Conservation (phyloP, 495 filamentous ascomycete species). For the Aspergillus ostianus region DNA sequence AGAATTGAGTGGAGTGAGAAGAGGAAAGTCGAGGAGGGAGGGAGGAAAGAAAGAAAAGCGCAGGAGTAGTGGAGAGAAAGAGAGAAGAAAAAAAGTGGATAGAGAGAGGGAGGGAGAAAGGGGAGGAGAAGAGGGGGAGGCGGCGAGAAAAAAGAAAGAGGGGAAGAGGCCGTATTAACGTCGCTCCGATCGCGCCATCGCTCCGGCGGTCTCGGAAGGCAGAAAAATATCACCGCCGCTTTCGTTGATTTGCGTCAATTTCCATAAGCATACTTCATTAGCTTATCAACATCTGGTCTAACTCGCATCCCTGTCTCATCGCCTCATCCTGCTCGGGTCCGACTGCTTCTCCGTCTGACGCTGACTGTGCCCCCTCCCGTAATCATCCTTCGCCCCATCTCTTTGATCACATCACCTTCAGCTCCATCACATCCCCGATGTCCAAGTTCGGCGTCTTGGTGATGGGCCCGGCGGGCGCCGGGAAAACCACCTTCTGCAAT, state of each 20-base stretch:
- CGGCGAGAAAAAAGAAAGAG: slow-evolving; percentile 15
- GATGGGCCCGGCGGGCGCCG: slow-evolving; percentile 87
- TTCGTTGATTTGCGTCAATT: too few relatives aligned
- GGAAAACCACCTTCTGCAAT: slow-evolving; percentile 94
- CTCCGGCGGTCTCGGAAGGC: slow-evolving; percentile 22
- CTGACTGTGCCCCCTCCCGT: not conserved
- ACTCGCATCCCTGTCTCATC: not conserved
- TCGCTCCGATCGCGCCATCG: slow-evolving; percentile 31
- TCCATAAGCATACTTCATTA: not conserved
- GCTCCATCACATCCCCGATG: slow-evolving; percentile 49
- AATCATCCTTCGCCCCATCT: not conserved
- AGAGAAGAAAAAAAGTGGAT: slow-evolving; percentile 16
- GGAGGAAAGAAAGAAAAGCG: slow-evolving; percentile 25
- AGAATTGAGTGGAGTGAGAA: slow-evolving; percentile 18
- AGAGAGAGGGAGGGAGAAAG: slow-evolving; percentile 3
- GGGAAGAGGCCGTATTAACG: slow-evolving; percentile 24
- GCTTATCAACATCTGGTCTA: not conserved
- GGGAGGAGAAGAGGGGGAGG: slow-evolving; percentile 5
- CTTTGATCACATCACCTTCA: not conserved
- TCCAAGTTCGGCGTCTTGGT: slow-evolving; percentile 93
- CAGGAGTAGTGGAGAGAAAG: slow-evolving; percentile 19
- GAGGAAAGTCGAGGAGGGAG: slow-evolving; percentile 18
- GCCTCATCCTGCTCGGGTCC: not conserved
- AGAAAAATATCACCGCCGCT: slow-evolving; percentile 12
- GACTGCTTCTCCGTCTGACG: not conserved